Conservation (phyloP, 768 basidiomycete species). For the Rhizopogon roseolus region DNA sequence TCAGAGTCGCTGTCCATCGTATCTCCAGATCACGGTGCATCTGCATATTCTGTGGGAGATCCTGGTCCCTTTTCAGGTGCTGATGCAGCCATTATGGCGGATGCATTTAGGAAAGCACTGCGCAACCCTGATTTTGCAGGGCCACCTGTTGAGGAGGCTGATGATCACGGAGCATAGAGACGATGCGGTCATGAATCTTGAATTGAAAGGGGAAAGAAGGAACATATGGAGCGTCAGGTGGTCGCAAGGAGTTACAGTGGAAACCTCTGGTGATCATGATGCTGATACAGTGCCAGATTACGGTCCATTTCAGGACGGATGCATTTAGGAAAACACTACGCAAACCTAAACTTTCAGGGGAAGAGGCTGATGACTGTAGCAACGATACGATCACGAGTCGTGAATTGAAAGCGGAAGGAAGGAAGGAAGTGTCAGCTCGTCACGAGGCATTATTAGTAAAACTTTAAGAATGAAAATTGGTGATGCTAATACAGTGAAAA, state of each 20-base stretch:
- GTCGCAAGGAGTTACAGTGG: slow-evolving; percentile 74
- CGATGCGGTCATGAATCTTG: slow-evolving; percentile 50
- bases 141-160: slow-evolving; percentile 56
- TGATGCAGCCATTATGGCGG: slow-evolving; percentile 90
- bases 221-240: slow-evolving; percentile 82
- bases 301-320: background rate
- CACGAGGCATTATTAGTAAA: too few species aligned
- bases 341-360: too few species aligned
- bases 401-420: too few species aligned
- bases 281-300: slow-evolving; percentile 46
- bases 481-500: slow-evolving; percentile 11
- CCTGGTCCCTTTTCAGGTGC: slow-evolving; percentile 73
- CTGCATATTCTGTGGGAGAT: slow-evolving; percentile 50
- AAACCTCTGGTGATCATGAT: slow-evolving; percentile 48
- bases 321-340: too few species aligned
- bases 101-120: slow-evolving; percentile 85
- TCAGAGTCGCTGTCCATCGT: slow-evolving; percentile 27
- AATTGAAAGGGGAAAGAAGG: slow-evolving; percentile 85
- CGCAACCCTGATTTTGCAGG: slow-evolving; percentile 86
- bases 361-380: too few species aligned
- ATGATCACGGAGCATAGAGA: slow-evolving; percentile 36
- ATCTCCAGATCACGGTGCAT: slow-evolving; percentile 71
- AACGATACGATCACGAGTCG: too few species aligned
- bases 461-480: too few species aligned
- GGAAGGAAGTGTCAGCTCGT: too few species aligned